phyloP scores from a whole-genome alignment of 768 basidiomycete species.

The Collybia sp. region DNA sequence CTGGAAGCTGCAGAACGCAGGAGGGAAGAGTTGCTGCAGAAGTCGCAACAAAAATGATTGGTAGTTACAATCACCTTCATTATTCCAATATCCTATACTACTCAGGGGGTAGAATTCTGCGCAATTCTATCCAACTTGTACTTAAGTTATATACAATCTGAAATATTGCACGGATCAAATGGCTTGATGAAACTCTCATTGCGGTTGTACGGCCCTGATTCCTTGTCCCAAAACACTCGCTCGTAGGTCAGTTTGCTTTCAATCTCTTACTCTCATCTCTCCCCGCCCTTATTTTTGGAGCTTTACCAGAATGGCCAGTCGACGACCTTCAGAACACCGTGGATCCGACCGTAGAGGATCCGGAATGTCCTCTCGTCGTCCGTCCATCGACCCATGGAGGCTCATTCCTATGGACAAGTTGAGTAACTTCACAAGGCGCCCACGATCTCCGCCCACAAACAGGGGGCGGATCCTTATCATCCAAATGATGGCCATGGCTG shows the following conservation, averaged over 20 bases:
- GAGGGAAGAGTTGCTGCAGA: slow-evolving; percentile 40
- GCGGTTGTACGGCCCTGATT: too few species aligned
- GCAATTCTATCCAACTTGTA: too few species aligned
- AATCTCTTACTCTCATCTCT: slow-evolving; percentile 7
- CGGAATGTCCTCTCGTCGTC: slow-evolving; percentile 52
- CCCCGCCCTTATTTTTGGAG: neutral
- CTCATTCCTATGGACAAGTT: slow-evolving; percentile 81
- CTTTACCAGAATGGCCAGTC: slow-evolving; percentile 26
- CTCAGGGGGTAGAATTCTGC: too few species aligned
- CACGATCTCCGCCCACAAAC: neutral
- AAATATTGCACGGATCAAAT: too few species aligned
- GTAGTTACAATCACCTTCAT: neutral
- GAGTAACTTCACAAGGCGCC: slow-evolving; percentile 8
- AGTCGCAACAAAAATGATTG: slow-evolving; percentile 19
- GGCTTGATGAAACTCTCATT: too few species aligned
- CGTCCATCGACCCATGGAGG: slow-evolving; percentile 74
- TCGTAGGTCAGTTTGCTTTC: slow-evolving; percentile 7
- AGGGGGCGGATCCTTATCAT: too few species aligned
- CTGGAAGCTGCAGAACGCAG: slow-evolving; percentile 71
- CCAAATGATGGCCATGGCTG: slow-evolving; percentile 1
- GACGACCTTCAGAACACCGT: slow-evolving; percentile 45
- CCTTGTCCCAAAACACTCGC: too few species aligned
- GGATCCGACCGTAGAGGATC: slow-evolving; percentile 38
- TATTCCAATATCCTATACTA: too few species aligned
- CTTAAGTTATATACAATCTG: too few species aligned